Percentiles rank a stretch among this genome's conserved stretches.
phyloP scores from a whole-genome alignment of 352 stramenopile genomes.

The Phytophthora litchii region DNA sequence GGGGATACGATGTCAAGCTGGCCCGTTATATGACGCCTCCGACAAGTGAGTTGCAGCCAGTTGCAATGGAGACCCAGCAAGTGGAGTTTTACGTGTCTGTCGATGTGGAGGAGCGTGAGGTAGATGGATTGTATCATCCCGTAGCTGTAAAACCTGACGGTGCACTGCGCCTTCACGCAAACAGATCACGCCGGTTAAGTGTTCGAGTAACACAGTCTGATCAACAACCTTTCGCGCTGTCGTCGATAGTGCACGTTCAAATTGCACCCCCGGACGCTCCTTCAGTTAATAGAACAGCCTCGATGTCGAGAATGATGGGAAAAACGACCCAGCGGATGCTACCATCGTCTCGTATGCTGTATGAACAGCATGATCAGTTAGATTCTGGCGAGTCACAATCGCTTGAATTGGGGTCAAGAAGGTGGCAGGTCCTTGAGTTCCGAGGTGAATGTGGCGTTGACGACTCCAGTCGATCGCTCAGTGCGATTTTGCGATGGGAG shows the following conservation, averaged over 20 bases:
- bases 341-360: conserved; percentile 36
- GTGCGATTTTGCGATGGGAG: conserved; percentile 65
- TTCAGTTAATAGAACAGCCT: conserved; percentile 35
- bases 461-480: conserved; percentile 54
- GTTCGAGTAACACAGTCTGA: conserved; percentile 77
- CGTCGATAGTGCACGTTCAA: conserved; percentile 45
- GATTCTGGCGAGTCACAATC: conserved; percentile 12
- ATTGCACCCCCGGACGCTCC: conserved; percentile 43
- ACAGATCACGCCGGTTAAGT: conserved; percentile 58
- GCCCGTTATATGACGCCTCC: background rate
- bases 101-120: conserved; percentile 74
- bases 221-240: conserved; percentile 55
- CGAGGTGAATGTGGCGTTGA: conserved; percentile 38
- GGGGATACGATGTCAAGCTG: conserved; percentile 53
- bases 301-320: conserved; percentile 38
- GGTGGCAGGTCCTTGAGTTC: conserved; percentile 50
- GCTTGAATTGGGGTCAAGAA: conserved; percentile 15
- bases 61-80: conserved; percentile 21
- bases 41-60: background rate
- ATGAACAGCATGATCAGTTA: conserved; percentile 18
- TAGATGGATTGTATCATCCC: conserved; percentile 65
- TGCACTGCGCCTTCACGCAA: conserved; percentile 60
- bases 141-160: conserved; percentile 78
- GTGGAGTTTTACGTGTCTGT: conserved; percentile 75
- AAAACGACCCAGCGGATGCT: conserved; percentile 53